Evolutionary conservation across 2,329 filamentous ascomycete species (phyloP).

Genomic region (Alternaria consortialis): DNA sequence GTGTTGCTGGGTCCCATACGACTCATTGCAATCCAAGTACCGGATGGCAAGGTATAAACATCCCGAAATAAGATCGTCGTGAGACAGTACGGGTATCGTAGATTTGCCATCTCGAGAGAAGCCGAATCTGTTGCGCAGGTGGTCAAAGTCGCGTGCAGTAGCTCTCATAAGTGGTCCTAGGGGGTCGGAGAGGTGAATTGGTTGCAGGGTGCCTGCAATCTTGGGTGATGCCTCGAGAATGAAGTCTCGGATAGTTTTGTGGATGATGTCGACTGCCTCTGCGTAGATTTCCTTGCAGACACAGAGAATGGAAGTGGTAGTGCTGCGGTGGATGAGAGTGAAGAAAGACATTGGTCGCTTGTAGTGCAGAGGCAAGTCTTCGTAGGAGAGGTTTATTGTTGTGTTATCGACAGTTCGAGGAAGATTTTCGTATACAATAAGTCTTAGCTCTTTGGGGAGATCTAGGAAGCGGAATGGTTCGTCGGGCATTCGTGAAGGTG

Average conservation of each 20-base stretch:
- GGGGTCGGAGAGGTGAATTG: not conserved
- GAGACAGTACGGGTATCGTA: not conserved
- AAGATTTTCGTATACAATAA: not conserved
- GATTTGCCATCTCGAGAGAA: not conserved
- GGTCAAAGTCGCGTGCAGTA: not conserved
- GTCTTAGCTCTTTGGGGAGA: not conserved
- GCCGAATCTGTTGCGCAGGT: not conserved
- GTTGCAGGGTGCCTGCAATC: not conserved
- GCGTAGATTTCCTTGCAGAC: not conserved
- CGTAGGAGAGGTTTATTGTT: not conserved
- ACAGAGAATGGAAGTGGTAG: not conserved
- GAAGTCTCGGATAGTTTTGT: not conserved
- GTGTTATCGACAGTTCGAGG: not conserved
- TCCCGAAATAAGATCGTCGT: not conserved
- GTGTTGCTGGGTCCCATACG: not conserved
- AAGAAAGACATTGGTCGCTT: not conserved
- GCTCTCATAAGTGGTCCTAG: not conserved
- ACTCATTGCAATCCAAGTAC: not conserved
- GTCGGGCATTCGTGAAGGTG: not conserved
- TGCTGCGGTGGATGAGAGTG: not conserved
- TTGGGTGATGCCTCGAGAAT: not conserved
- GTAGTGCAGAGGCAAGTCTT: not conserved
- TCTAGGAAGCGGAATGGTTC: not conserved
- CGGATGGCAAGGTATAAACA: not conserved
- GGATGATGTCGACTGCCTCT: not conserved